Conservation (phyloP, 306 rosid species). For the Pterocarpus macrocarpus region DNA sequence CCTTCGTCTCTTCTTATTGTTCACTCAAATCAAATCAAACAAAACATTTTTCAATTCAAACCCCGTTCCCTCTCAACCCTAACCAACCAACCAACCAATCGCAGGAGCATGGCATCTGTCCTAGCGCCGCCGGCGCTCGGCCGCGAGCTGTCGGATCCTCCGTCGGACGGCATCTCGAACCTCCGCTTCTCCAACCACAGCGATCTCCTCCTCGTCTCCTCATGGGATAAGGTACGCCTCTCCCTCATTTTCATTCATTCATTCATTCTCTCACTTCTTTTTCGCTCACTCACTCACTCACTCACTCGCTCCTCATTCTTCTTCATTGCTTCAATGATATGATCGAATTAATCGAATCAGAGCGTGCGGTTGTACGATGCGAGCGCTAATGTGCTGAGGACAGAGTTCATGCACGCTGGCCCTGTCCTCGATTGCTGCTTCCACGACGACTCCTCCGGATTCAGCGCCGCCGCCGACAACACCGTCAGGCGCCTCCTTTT, state of each 20-base stretch:
- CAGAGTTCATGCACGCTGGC: conserved; percentile 84
- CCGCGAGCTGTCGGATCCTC: conserved; percentile 80
- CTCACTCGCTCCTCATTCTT: too few species aligned
- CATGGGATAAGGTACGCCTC: conserved; percentile 88
- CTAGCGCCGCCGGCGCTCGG: conserved; percentile 68
- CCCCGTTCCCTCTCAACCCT: not conserved
- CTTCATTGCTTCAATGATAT: too few species aligned
- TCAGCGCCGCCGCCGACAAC: conserved; percentile 81
- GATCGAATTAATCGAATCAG: conserved; percentile 39
- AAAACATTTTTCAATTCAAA: not conserved
- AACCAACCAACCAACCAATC: not conserved
- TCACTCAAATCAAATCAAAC: not conserved
- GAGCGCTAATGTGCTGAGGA: conserved; percentile 76
- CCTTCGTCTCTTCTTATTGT: not conserved
- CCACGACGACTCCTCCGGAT: conserved; percentile 94
- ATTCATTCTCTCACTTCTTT: too few species aligned
- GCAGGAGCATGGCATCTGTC: conserved; percentile 49
- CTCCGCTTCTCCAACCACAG: conserved; percentile 92
- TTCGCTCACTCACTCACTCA: too few species aligned
- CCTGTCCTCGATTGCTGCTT: conserved; percentile 96
- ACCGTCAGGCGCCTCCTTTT: conserved; percentile 83
- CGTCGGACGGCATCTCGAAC: conserved; percentile 92
- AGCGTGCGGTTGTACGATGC: conserved; percentile 91
- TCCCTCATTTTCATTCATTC: not conserved
- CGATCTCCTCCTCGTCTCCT: conserved; percentile 88